These are phyloP conservation scores for Rhododendron molle DNA, from an alignment of 148 eudicot species.

Conservation along the genomic window DNA sequence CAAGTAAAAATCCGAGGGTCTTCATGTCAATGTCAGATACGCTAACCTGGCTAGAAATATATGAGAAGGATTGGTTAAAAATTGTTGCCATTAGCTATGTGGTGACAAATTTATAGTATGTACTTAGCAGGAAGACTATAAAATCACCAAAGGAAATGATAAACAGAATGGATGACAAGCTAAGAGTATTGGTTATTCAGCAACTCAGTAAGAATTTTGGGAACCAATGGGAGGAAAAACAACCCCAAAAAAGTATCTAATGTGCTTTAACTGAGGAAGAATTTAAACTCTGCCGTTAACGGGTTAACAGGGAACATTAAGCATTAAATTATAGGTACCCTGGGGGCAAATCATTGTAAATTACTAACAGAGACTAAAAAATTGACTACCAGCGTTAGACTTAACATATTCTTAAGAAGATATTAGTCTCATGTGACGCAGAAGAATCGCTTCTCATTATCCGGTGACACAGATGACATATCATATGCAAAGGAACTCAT, in stretches of 20 bases:
- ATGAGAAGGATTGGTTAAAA: constrained; percentile 4
- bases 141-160: background rate
- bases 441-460: background rate
- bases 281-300: background rate
- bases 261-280: background rate
- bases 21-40: constrained; percentile 47
- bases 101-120: constrained; percentile 2
- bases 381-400: background rate
- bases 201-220: background rate
- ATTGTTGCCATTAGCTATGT: background rate
- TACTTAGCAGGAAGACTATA: background rate
- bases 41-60: constrained; percentile 49
- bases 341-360: background rate
- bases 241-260: background rate
- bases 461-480: background rate
- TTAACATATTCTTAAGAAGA: background rate
- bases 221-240: background rate
- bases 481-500: constrained; percentile 3
- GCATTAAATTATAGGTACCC: background rate
- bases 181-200: background rate
- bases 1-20: constrained; percentile 54
- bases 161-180: background rate
- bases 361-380: background rate
- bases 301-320: background rate
- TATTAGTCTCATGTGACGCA: background rate